phyloP scores from a whole-genome alignment of 1,139 yeast genomes.

The Suzukiozyma palmioleophila region DNA sequence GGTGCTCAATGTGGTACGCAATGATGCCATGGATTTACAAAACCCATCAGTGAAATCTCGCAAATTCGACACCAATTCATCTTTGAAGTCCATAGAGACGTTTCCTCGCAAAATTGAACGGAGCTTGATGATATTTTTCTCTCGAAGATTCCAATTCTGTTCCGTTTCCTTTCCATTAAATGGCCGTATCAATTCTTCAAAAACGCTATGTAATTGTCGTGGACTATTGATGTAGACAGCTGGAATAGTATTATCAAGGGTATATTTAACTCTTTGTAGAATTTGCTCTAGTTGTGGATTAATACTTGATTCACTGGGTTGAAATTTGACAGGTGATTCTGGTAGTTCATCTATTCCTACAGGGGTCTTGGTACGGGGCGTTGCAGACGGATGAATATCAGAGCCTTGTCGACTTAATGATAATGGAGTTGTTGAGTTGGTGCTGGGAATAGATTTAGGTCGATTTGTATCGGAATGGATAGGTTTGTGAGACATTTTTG shows the following conservation, averaged over 20 bases:
- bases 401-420: neutral
- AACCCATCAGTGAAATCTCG: slow-evolving; percentile 54
- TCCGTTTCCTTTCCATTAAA: slow-evolving; percentile 88
- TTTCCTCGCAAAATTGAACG: slow-evolving; percentile 64
- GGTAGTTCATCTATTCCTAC: too few relatives aligned
- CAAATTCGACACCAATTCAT: slow-evolving; percentile 41
- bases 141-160: slow-evolving; percentile 78
- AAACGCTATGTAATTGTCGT: slow-evolving; percentile 15
- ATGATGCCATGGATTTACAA: slow-evolving; percentile 62
- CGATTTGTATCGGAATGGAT: neutral
- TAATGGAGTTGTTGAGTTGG: neutral
- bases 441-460: neutral
- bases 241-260: slow-evolving; percentile 21
- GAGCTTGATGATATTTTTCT: slow-evolving; percentile 51
- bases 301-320: slow-evolving; percentile 3
- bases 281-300: slow-evolving; percentile 13
- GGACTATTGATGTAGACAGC: slow-evolving; percentile 14
- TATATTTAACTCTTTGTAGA: slow-evolving; percentile 19
- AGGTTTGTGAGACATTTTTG: slow-evolving; percentile 3
- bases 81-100: slow-evolving; percentile 28
- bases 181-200: slow-evolving; percentile 19
- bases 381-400: neutral
- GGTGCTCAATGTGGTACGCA: slow-evolving; percentile 78
- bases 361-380: too few relatives aligned
- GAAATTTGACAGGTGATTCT: neutral